Percentiles rank a stretch among this genome's conserved stretches.
These are phyloP conservation scores for Botrytis cinerea DNA, from an alignment of 2,329 filamentous ascomycete genomes.

Conservation along the genomic window DNA sequence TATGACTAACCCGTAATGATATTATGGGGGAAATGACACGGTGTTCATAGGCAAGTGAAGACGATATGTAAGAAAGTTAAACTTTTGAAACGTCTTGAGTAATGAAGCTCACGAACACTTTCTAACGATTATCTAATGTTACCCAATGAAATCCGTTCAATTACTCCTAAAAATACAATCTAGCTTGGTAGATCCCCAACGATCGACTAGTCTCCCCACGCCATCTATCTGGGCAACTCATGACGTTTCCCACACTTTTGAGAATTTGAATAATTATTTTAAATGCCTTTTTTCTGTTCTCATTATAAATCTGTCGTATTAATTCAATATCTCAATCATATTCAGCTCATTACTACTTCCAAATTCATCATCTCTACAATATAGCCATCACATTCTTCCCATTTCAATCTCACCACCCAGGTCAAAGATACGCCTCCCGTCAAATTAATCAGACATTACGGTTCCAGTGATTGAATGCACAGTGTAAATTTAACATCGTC, in stretches of 20 bases:
- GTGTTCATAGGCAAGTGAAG: neutral
- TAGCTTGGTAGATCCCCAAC: neutral
- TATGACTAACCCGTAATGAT: neutral
- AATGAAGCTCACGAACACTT: neutral
- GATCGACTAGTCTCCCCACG: neutral
- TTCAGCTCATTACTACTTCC: neutral
- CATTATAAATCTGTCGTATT: neutral
- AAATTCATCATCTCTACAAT: neutral
- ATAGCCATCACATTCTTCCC: neutral
- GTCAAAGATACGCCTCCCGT: neutral
- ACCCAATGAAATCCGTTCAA: neutral
- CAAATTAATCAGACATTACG: rapidly evolving
- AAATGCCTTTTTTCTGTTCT: neutral
- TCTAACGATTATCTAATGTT: neutral
- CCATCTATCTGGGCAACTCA: neutral
- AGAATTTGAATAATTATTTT: neutral
- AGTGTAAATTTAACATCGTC: neutral
- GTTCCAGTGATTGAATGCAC: neutral
- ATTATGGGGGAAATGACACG: neutral
- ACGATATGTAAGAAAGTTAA: neutral
- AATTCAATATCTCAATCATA: neutral
- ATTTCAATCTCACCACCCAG: no score
- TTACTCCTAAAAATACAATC: neutral
- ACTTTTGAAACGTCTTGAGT: neutral
- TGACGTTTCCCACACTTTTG: neutral